These are phyloP conservation scores for Pleurotus pulmonarius DNA, from an alignment of 768 basidiomycete genomes.

Conservation along the genomic window DNA sequence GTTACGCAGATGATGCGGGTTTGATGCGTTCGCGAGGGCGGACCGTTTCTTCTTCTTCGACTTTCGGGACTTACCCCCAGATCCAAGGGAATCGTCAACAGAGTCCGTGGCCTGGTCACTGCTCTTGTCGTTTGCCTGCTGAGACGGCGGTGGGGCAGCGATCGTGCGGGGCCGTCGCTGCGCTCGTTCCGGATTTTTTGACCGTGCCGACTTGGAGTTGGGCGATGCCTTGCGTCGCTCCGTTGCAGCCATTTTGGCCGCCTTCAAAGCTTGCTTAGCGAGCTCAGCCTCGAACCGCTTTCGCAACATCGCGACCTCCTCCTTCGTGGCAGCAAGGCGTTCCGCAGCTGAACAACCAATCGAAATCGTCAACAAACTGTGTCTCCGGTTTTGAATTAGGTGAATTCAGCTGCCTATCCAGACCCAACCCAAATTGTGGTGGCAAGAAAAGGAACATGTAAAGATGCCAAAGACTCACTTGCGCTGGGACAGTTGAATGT, in stretches of 20 bases:
- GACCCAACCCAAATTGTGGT: neutral
- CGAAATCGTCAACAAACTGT: conserved; percentile 10
- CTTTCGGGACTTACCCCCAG: conserved; percentile 26
- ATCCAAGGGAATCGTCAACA: conserved; percentile 29
- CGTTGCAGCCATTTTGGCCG: conserved; percentile 48
- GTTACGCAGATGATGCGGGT: conserved; percentile 93
- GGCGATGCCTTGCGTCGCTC: conserved; percentile 23
- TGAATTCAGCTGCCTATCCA: no score
- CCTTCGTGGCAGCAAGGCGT: conserved; percentile 62
- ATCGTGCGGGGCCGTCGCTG: conserved; percentile 32
- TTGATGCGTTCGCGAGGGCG: conserved; percentile 87
- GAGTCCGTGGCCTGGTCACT: conserved; percentile 33
- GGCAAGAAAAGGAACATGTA: conserved; percentile 15
- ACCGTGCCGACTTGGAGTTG: conserved; percentile 20
- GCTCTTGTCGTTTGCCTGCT: conserved; percentile 13
- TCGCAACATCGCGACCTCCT: conserved; percentile 63
- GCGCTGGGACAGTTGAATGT: conserved; percentile 58
- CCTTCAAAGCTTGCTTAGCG: conserved; percentile 62
- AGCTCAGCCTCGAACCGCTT: conserved; percentile 73
- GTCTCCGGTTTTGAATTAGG: conserved; percentile 1
- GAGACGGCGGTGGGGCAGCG: conserved; percentile 10
- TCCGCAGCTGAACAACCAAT: conserved; percentile 54
- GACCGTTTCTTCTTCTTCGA: conserved; percentile 93
- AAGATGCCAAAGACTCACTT: conserved; percentile 54
- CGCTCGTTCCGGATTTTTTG: conserved; percentile 32